Evolutionary conservation across 208 protist species (phyloP).

Genomic region (Leishmania mexicana): DNA sequence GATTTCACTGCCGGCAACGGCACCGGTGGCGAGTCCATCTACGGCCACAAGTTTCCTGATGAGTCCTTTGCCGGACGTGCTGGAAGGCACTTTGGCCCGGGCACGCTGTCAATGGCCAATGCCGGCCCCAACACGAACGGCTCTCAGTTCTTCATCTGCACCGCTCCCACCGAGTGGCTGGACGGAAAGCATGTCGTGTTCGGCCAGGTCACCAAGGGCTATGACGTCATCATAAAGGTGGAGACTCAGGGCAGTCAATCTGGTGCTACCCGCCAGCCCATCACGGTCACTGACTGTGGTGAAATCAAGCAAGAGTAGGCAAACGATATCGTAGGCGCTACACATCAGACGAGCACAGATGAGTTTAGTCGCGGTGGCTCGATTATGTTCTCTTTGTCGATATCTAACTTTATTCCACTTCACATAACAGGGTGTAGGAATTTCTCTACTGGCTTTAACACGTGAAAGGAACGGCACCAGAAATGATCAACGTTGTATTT

Average conservation of each 20-base stretch:
- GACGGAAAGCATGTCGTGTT: slow-evolving; percentile 96
- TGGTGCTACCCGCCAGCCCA: slow-evolving; percentile 70
- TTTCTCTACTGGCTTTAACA: neutral
- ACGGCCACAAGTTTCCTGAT: slow-evolving; percentile 93
- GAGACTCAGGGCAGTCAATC: slow-evolving; percentile 74
- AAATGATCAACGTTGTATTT: neutral
- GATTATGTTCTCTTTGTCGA: neutral
- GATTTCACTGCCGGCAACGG: slow-evolving; percentile 95
- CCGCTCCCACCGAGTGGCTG: slow-evolving; percentile 76
- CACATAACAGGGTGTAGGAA: neutral
- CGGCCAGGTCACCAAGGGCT: slow-evolving; percentile 90
- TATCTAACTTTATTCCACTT: slow-evolving; percentile 9
- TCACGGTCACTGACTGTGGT: slow-evolving; percentile 77
- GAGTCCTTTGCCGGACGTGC: slow-evolving; percentile 91
- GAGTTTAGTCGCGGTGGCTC: neutral
- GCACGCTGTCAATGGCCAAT: slow-evolving; percentile 94
- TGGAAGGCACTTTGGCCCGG: slow-evolving; percentile 67
- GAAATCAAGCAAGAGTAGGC: slow-evolving; percentile 58
- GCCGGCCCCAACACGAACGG: slow-evolving; percentile 94
- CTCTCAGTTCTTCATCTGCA: slow-evolving; percentile 94
- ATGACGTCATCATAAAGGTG: slow-evolving; percentile 82
- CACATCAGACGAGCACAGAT: neutral
- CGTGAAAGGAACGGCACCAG: neutral
- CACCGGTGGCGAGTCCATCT: slow-evolving; percentile 94
- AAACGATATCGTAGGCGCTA: neutral